Evolutionary conservation across 768 basidiomycete species (phyloP).

Genomic region (Pleurotus tuoliensis): DNA sequence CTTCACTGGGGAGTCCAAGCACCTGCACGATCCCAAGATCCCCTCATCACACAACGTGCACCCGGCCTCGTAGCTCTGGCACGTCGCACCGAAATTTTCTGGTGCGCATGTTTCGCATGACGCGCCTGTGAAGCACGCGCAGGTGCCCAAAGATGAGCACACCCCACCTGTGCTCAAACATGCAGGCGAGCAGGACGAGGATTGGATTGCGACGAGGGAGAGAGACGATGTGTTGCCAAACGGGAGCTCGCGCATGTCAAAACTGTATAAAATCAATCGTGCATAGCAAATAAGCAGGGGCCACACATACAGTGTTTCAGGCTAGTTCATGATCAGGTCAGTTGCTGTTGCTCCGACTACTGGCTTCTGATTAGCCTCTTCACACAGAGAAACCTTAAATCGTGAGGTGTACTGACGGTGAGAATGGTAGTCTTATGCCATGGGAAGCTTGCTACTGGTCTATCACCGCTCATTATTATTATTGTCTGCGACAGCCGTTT

Average conservation of each 20-base stretch:
- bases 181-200: conserved; percentile 57
- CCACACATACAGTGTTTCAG: too few species aligned
- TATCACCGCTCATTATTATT: too few species aligned
- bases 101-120: conserved; percentile 71
- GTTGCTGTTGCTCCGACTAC: too few species aligned
- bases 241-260: conserved; percentile 53
- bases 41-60: conserved; percentile 76
- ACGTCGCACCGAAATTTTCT: conserved; percentile 67
- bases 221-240: conserved; percentile 25
- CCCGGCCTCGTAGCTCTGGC: conserved; percentile 60
- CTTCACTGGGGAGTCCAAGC: conserved; percentile 44
- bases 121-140: conserved; percentile 72
- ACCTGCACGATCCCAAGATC: conserved; percentile 67
- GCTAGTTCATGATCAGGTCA: too few species aligned
- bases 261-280: too few species aligned
- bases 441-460: too few species aligned
- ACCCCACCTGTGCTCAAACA: conserved; percentile 62
- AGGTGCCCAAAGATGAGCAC: conserved; percentile 64
- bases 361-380: too few species aligned
- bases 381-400: too few species aligned
- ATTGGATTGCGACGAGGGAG: conserved; percentile 45
- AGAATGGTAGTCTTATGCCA: too few species aligned
- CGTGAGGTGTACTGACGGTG: too few species aligned
- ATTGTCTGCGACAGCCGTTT: too few species aligned
- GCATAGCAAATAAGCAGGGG: too few species aligned